phyloP scores from a whole-genome alignment of 305 asterid genomes.

The Solanum hybrid region DNA sequence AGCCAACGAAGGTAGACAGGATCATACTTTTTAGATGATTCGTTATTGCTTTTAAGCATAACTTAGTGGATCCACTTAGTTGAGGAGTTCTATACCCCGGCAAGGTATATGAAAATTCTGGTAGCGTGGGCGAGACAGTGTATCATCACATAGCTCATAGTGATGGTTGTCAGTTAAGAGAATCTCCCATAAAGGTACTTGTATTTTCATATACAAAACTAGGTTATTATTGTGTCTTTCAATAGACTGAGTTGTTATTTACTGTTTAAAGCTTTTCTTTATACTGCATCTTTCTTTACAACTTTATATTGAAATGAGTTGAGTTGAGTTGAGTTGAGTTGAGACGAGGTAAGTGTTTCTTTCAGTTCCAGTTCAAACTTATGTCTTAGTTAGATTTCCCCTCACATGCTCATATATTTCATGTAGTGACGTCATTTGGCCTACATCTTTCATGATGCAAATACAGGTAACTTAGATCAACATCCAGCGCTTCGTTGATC shows the following conservation, averaged over 20 bases:
- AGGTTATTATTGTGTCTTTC: too few species aligned
- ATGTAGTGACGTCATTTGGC: background rate
- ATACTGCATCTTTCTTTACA: background rate
- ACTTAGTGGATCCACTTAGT: background rate
- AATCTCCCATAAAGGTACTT: background rate
- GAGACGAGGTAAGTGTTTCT: background rate
- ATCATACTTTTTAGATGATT: too few species aligned
- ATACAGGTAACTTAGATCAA: background rate
- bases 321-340: too few species aligned
- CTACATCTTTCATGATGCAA: too few species aligned
- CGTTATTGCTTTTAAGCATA: too few species aligned
- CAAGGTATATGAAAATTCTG: background rate
- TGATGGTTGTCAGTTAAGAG: background rate
- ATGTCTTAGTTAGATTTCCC: background rate
- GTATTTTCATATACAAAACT: background rate
- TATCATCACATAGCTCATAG: background rate
- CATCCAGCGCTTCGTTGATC: background rate
- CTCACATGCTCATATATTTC: background rate
- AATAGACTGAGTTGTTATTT: too few species aligned
- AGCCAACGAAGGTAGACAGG: background rate
- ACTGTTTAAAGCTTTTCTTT: background rate
- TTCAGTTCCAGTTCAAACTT: too few species aligned
- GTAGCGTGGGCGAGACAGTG: background rate
- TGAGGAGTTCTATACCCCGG: background rate
- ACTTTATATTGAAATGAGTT: too few species aligned